Evolutionary conservation across 2,329 filamentous ascomycete genomes (phyloP).

Genomic region (Penicillium sp.): DNA sequence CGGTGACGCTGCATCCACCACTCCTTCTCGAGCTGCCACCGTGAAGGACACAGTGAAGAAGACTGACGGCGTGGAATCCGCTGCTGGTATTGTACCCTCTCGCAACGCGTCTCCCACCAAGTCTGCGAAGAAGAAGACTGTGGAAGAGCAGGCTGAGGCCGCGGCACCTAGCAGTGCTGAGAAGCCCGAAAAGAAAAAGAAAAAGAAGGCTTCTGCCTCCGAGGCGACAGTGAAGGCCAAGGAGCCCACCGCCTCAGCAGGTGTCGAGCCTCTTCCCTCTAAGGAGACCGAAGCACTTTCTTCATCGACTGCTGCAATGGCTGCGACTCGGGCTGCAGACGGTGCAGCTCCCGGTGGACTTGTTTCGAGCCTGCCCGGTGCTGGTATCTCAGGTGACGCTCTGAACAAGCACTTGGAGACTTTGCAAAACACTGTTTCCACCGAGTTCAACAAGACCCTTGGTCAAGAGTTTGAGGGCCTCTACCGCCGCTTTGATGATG

Average conservation of each 20-base stretch:
- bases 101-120: slow-evolving; percentile 39
- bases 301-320: slow-evolving; percentile 14
- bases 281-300: slow-evolving; percentile 14
- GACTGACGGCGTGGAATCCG: slow-evolving; percentile 21
- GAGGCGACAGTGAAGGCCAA: slow-evolving; percentile 48
- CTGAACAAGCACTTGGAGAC: slow-evolving; percentile 58
- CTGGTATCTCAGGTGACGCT: slow-evolving; percentile 50
- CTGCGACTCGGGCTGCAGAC: slow-evolving; percentile 10
- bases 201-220: slow-evolving; percentile 47
- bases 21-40: slow-evolving; percentile 27
- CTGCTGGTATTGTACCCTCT: slow-evolving; percentile 21
- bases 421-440: slow-evolving; percentile 45
- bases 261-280: slow-evolving; percentile 13
- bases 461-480: slow-evolving; percentile 51
- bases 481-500: slow-evolving; percentile 62
- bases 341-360: slow-evolving; percentile 22
- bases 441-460: slow-evolving; percentile 46
- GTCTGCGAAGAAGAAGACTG: slow-evolving; percentile 40
- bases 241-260: slow-evolving; percentile 21
- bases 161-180: slow-evolving; percentile 39
- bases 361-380: slow-evolving; percentile 10
- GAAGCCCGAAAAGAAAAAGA: slow-evolving; percentile 67
- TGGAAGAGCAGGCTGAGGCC: slow-evolving; percentile 31
- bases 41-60: slow-evolving; percentile 42
- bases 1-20: slow-evolving; percentile 35